Base-by-base conservation (phyloP, 805 yeast genomes). In the Dipodascopsis uninucleata region DNA sequence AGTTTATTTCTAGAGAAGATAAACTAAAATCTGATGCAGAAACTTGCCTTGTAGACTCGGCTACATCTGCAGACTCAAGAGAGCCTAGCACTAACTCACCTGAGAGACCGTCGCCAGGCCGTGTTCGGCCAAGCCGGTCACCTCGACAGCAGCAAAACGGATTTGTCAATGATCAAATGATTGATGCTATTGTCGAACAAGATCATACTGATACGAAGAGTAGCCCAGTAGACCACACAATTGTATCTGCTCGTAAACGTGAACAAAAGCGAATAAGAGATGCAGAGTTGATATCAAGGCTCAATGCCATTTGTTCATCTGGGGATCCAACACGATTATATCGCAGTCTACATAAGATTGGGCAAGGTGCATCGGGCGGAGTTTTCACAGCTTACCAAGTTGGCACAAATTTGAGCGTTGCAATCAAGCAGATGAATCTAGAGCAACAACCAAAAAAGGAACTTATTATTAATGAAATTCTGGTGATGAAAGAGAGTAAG, bases 341-440 rank as follows among this genome's bases (percentile, higher is more conserved):
- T 49, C 67, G 68, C 43, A 69, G 65, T 50, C 57, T 90, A 51
- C 74, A 77, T 29, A 89, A 90, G 64, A 82, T 93, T 53, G 99
- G 99, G 1, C 98, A 93, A 68, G 98, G 99, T 60, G 98, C 98
- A 0, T 82, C 94, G 12, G 99, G 98, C 43, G 95, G 95, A 31
- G 99, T 93, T 24, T 93, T 82, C 59, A 86, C 93, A 24, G 97
- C 97, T 0, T 77, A 81, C 35, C 71, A 71, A n/a, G 56, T 69
- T n/a, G 67, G 61, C 23, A 58, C 60, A 29, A 57, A 53, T 28
- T 61, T 67, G 26, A 73, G 71, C 43, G 97, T 93, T 29, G 99
- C 99, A 6, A 85, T 93, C 57, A 93, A 93, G 63, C 97, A 93
- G 69, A 93, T 93, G 95, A 87, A 87, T 58, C 69, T 93, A 43